These are phyloP conservation scores for Monilinia vaccinii-corymbosi DNA, from an alignment of 2,329 filamentous ascomycete genomes.

Conservation along the genomic window DNA sequence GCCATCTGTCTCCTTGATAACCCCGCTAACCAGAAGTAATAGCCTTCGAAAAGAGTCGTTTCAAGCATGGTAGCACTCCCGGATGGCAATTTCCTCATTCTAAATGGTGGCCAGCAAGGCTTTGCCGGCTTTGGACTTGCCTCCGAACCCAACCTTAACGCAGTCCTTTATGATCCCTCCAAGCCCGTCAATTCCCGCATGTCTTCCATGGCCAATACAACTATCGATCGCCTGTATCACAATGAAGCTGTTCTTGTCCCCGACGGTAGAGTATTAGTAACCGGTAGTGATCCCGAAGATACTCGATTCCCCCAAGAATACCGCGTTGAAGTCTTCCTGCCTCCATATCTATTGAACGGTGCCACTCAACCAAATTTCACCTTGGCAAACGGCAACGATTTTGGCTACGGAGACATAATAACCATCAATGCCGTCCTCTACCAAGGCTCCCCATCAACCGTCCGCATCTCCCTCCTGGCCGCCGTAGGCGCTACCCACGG, in stretches of 20 bases:
- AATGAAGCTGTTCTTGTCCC: slow-evolving; percentile 53
- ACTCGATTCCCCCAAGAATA: slow-evolving; percentile 37
- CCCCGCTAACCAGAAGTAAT: background rate
- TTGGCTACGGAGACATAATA: slow-evolving; percentile 1
- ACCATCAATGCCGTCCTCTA: background rate
- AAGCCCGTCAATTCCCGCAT: slow-evolving; percentile 47
- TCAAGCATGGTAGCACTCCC: slow-evolving; percentile 53
- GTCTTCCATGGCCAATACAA: slow-evolving; percentile 55
- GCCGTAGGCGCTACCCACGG: slow-evolving; percentile 5
- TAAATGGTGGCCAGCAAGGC: slow-evolving; percentile 51
- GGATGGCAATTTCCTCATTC: slow-evolving; percentile 54
- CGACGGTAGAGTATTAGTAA: slow-evolving; percentile 53
- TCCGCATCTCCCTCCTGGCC: slow-evolving; percentile 4
- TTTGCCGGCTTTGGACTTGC: slow-evolving; percentile 54
- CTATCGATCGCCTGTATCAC: slow-evolving; percentile 54
- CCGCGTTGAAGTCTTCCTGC: slow-evolving; percentile 54
- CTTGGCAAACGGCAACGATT: slow-evolving; percentile 30
- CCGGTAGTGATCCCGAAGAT: slow-evolving; percentile 37
- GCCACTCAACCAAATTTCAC: slow-evolving; percentile 44
- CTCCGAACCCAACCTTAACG: slow-evolving; percentile 45
- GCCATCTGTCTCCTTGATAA: background rate
- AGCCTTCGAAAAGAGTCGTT: slow-evolving; percentile 50
- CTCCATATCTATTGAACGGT: slow-evolving; percentile 47
- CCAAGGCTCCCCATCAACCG: background rate
- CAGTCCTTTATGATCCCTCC: slow-evolving; percentile 50